Evolutionary conservation across 805 yeast species (phyloP), one percentile per base, ranked within the genome.

Genomic region (Hanseniaspora pseudoguilliermondii): DNA sequence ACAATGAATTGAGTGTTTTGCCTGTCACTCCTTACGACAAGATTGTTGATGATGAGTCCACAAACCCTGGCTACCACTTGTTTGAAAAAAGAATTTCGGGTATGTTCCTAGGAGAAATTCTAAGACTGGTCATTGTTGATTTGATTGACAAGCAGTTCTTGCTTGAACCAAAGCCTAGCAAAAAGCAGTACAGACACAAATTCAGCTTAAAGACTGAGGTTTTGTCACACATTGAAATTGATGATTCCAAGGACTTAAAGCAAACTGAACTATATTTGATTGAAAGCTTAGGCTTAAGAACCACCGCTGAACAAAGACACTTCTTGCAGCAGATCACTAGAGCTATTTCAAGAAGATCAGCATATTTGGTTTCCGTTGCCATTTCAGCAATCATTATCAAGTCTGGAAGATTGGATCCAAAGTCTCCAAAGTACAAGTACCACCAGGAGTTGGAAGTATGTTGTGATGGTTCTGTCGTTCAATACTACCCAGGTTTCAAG

Each of bases 391-490:
- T 91, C 57, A 66, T 83, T 54, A 71, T 75, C 53, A 80, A 80
- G 69, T 83, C 90, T 1, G 76, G 74, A 52, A 84, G 91, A 16
- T 78, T 89, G 52, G 70, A 69, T 57, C 47, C 44, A 8, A 46
- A 46, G 13, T 46, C 43, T 46, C n/a, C 56, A 7, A 74, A 74
- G 43, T 49, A 47, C 42, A 65, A 65, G 51, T 75, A 73, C 62
- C 86, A 84, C 63, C 80, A 78, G 59, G 86, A 83, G 64, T 88
- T 91, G 51, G 97, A 91, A 68, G 80, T 93, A 61, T 97, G 97
- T 58, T 90, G 90, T 58, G 97, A 91, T 69, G 98, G 98, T 39
- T 83, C 96, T 2, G 93, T 91, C 55, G 84, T 91, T 50, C 96
- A 91, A 70, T 85, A 80, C 66, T 93, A 90, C 69, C 98, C 98